Evolutionary conservation across 2,329 filamentous ascomycete genomes (phyloP).

Genomic region (Monilinia polystroma): DNA sequence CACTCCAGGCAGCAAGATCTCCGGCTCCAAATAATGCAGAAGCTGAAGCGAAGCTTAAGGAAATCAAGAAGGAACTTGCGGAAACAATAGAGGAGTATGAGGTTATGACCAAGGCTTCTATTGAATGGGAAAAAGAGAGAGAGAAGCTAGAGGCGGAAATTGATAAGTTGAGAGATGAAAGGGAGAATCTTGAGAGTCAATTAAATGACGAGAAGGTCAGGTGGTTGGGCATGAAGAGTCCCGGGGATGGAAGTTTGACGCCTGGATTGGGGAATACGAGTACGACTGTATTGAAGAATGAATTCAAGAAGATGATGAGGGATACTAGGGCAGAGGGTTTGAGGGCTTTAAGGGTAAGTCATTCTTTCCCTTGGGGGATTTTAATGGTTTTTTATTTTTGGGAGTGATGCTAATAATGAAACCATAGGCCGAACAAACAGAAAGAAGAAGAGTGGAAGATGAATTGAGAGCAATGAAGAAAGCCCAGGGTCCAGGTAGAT

Average conservation of each 20-base stretch:
- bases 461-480: slow-evolving; percentile 53
- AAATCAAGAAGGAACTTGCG: slow-evolving; percentile 62
- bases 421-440: slow-evolving; percentile 66
- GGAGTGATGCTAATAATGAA: slow-evolving; percentile 19
- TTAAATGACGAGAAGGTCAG: slow-evolving; percentile 66
- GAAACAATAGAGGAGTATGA: slow-evolving; percentile 71
- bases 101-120: slow-evolving; percentile 65
- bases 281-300: slow-evolving; percentile 66
- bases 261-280: slow-evolving; percentile 49
- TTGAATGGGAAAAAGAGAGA: slow-evolving; percentile 70
- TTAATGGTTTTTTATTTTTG: slow-evolving; percentile 10
- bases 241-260: slow-evolving; percentile 42
- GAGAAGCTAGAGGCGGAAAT: slow-evolving; percentile 62
- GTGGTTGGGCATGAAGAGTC: slow-evolving; percentile 61
- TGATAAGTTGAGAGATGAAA: slow-evolving; percentile 62
- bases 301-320: slow-evolving; percentile 81
- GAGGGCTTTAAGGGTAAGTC: slow-evolving; percentile 62
- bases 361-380: not conserved
- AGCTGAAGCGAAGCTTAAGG: slow-evolving; percentile 43
- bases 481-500: slow-evolving; percentile 40
- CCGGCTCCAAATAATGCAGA: slow-evolving; percentile 30
- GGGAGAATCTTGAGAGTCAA: slow-evolving; percentile 61
- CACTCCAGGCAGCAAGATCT: slow-evolving; percentile 12
- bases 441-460: slow-evolving; percentile 64
- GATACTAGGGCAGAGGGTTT: slow-evolving; percentile 66